Conservation (phyloP, 2,329 filamentous ascomycete genomes). For the Xylaria sp. region DNA sequence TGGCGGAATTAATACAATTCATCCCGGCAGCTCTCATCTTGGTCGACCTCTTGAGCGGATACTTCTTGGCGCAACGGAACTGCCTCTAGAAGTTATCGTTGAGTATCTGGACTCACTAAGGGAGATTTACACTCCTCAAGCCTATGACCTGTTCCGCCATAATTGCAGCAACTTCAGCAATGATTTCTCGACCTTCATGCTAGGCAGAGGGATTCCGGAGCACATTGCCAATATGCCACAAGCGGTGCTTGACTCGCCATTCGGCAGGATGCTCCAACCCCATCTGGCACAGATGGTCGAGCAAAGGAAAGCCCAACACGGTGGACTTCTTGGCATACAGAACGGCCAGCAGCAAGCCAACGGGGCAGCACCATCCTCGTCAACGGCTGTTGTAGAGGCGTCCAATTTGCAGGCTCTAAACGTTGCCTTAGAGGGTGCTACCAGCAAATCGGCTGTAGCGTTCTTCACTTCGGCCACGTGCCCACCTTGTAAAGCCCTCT, state of each 20-base stretch:
- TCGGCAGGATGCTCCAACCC: slow-evolving; percentile 86
- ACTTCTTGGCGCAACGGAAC: slow-evolving; percentile 74
- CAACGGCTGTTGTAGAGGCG: slow-evolving; percentile 62
- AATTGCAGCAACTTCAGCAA: slow-evolving; percentile 99
- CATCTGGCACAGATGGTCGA: slow-evolving; percentile 63
- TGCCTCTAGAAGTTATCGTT: slow-evolving; percentile 80
- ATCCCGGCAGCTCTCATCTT: slow-evolving; percentile 83
- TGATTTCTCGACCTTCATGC: slow-evolving; percentile 85
- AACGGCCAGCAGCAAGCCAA: slow-evolving; percentile 40
- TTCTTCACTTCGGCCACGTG: slow-evolving; percentile 95
- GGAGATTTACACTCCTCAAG: slow-evolving; percentile 79
- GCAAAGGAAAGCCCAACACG: slow-evolving; percentile 53
- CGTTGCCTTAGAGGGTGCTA: slow-evolving; percentile 62
- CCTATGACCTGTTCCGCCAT: slow-evolving; percentile 87
- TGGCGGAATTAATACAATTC: slow-evolving; percentile 80
- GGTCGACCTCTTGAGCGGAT: slow-evolving; percentile 81
- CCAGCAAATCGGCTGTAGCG: slow-evolving; percentile 74
- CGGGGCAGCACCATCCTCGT: slow-evolving; percentile 25
- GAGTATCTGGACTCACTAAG: slow-evolving; percentile 88
- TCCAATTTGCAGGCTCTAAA: slow-evolving; percentile 66
- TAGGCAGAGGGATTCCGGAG: slow-evolving; percentile 85
- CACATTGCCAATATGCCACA: slow-evolving; percentile 86
- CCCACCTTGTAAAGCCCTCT: slow-evolving; percentile 80
- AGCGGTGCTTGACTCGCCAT: slow-evolving; percentile 82
- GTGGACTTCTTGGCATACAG: slow-evolving; percentile 59